Conservation (phyloP, 805 yeast species). For the Cyberlindnera lachancei region DNA sequence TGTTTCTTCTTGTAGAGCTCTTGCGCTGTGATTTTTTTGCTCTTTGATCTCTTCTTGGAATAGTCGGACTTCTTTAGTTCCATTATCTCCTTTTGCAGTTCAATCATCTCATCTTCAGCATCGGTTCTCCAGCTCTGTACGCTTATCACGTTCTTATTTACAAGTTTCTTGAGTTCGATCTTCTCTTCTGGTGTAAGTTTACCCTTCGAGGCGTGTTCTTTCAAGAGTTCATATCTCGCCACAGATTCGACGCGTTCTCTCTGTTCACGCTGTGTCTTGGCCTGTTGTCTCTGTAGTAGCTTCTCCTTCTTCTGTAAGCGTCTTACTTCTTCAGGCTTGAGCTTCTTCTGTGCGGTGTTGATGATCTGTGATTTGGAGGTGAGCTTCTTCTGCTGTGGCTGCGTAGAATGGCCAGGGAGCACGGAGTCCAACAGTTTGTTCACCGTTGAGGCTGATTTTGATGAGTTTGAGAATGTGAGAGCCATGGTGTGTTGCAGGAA, state of each 20-base stretch:
- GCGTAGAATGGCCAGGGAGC: constrained; percentile 28
- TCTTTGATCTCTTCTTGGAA: constrained; percentile 18
- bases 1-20: constrained; percentile 24
- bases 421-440: constrained; percentile 30
- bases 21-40: constrained; percentile 24
- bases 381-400: constrained; percentile 1
- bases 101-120: constrained; percentile 33
- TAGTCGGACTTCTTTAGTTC: constrained; percentile 31
- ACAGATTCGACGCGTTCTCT: constrained; percentile 21
- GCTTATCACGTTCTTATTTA: constrained; percentile 30
- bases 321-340: constrained; percentile 27
- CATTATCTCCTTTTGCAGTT: constrained; percentile 36
- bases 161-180: constrained; percentile 26
- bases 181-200: constrained; percentile 28
- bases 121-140: constrained; percentile 36
- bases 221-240: constrained; percentile 28
- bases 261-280: constrained; percentile 15
- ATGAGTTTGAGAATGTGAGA: constrained; percentile 2
- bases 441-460: constrained; percentile 24
- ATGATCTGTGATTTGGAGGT: constrained; percentile 30
- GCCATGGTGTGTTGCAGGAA: constrained; percentile 2
- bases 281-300: constrained; percentile 20
- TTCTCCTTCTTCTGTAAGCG: constrained; percentile 29
- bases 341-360: constrained; percentile 28
- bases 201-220: constrained; percentile 25